Base-by-base conservation (phyloP, 805 yeast genomes). In the Candida vartiovaarae region DNA sequence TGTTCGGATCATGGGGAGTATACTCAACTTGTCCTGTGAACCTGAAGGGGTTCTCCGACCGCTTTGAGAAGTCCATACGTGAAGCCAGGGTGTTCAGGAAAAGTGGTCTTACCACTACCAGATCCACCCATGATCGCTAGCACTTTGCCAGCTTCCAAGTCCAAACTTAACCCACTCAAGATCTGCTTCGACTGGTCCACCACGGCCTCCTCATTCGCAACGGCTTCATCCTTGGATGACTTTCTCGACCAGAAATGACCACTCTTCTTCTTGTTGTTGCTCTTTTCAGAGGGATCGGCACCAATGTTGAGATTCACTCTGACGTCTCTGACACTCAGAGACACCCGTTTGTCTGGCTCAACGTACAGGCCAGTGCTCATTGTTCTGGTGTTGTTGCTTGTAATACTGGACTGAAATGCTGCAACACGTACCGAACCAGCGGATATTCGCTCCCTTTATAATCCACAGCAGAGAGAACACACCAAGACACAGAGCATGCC, bases 41-140 rank as follows among this genome's bases (percentile, higher is more conserved):
- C 2, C 45, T 49, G 48, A 78, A 60, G 8, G 68, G 68, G 37
- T 40, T 43, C 25, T 43, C 41, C 5, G 7, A 11, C 5, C 42
- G 23, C 6, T 27, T 10, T 8, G 24, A 45, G 37, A 11, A 48
- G 49, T 5, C 34, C 48, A 44, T 44, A 28, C 83, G 61, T 38
- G 76, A 72, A 0, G 87, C 79, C 39, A 83, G 59, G 0, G 78
- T 76, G 56, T 87, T 87, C 24, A 87, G 65, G 65, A 36, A 87
- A 59, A 0, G 95, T 84, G 0, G 95, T 87, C 56, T 88, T 87
- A 4, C 95, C 95, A 3, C 88, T 78, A 0, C 95, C 95, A 0
- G 90, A 82, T 0, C 95, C 91, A 3, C 95, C 96, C 67, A 88
- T 74, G 8, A 87, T 83, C 5, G 95, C 95, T 62, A 87, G 71